Evolutionary conservation across 768 basidiomycete genomes (phyloP).

Genomic region (Gymnopilus dilepis): DNA sequence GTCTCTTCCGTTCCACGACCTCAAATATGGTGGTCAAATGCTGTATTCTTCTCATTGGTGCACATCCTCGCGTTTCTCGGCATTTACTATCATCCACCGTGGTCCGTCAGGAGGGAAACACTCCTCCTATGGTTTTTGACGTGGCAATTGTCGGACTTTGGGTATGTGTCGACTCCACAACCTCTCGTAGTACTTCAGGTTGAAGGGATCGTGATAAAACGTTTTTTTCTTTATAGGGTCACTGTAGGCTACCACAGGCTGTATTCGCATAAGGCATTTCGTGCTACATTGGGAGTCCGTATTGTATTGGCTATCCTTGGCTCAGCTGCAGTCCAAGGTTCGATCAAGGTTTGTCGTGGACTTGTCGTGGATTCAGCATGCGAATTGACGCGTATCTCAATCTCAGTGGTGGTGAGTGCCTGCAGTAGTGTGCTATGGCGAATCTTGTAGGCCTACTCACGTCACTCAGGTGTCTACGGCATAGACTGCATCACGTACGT

Average conservation of each 20-base stretch:
- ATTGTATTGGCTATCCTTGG: slow-evolving; percentile 68
- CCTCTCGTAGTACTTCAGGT: not conserved
- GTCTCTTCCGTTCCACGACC: slow-evolving; percentile 15
- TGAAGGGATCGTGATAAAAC: not conserved
- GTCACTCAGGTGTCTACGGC: slow-evolving; percentile 63
- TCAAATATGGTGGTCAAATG: slow-evolving; percentile 69
- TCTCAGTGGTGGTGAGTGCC: slow-evolving; percentile 56
- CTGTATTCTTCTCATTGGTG: slow-evolving; percentile 56
- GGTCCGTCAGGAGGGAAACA: slow-evolving; percentile 47
- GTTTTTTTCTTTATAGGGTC: slow-evolving; percentile 48
- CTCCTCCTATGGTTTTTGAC: slow-evolving; percentile 56
- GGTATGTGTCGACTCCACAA: slow-evolving; percentile 46
- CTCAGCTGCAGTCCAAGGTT: slow-evolving; percentile 78
- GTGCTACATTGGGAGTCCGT: slow-evolving; percentile 59
- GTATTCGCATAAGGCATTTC: slow-evolving; percentile 78
- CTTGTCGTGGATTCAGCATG: not conserved
- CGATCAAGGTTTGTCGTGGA: slow-evolving; percentile 61
- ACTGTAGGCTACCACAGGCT: slow-evolving; percentile 81
- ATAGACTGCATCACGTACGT: slow-evolving; percentile 76
- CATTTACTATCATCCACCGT: slow-evolving; percentile 53
- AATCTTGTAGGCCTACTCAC: not conserved
- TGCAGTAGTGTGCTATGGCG: not conserved
- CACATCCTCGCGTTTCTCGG: slow-evolving; percentile 65
- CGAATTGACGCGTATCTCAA: slow-evolving; percentile 5
- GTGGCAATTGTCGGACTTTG: slow-evolving; percentile 77